Evolutionary conservation across 495 filamentous ascomycete species (phyloP).

Genomic region (Penicillium bovifimosum): DNA sequence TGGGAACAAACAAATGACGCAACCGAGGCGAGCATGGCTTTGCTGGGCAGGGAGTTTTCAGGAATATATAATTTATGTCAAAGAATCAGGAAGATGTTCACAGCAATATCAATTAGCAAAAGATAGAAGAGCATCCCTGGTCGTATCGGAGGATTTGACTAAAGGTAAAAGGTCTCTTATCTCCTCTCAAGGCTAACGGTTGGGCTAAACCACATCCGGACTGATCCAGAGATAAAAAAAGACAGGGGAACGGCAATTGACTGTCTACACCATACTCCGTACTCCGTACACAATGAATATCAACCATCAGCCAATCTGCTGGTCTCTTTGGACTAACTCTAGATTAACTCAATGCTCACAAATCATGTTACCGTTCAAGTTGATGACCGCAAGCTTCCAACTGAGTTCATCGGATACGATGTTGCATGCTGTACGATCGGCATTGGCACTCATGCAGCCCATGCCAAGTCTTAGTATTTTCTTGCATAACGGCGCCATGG

Average conservation of each 20-base stretch:
- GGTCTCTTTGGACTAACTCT: neutral
- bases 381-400: neutral
- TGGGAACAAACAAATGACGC: conserved; percentile 21
- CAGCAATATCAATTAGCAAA: neutral
- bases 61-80: neutral
- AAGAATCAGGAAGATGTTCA: neutral
- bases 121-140: conserved; percentile 1
- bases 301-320: too few species aligned
- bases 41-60: neutral
- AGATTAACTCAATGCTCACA: neutral
- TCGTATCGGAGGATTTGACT: conserved; percentile 1
- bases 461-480: neutral
- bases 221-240: neutral
- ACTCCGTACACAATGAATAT: too few species aligned
- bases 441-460: neutral
- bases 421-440: neutral
- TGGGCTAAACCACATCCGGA: conserved; percentile 2
- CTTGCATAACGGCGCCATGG: neutral
- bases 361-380: too few species aligned
- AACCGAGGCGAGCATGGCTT: conserved; percentile 7
- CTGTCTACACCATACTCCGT: too few species aligned
- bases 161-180: conserved; percentile 2
- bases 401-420: neutral
- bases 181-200: neutral
- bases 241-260: too few species aligned